These are phyloP conservation scores for Conidiobolus incongruus DNA, from an alignment of 371 early-diverging fungal species.

Conservation along the genomic window DNA sequence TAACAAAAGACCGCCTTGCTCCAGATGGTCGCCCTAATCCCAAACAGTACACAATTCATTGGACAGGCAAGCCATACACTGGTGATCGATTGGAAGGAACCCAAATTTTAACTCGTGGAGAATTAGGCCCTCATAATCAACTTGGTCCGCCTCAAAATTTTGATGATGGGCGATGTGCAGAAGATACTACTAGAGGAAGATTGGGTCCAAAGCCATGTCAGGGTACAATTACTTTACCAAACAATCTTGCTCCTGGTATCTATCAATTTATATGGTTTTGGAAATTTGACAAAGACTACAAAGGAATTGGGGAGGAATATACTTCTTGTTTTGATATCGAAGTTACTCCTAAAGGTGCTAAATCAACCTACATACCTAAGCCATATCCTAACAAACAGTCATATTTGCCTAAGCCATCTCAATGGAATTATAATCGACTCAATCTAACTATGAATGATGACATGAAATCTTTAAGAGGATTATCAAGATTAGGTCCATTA, in stretches of 20 bases:
- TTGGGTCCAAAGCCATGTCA: constrained; percentile 8
- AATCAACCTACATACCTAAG: too few species aligned
- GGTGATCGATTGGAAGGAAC: constrained; percentile 3
- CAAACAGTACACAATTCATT: constrained; percentile 4
- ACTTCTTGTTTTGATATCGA: constrained; percentile 15
- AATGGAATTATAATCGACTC: too few species aligned
- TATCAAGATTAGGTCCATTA: too few species aligned
- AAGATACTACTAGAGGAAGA: constrained; percentile 1
- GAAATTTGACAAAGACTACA: constrained; percentile 13
- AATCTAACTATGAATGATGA: too few species aligned
- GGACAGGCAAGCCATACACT: constrained; percentile 9
- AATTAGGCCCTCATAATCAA: constrained; percentile 7
- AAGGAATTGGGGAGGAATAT: constrained; percentile 11
- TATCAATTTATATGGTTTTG: constrained; percentile 16
- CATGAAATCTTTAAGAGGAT: too few species aligned
- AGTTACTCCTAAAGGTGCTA: constrained; percentile 2
- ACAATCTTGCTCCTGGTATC: constrained; percentile 7
- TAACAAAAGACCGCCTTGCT: constrained; percentile 9
- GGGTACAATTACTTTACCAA: constrained; percentile 9
- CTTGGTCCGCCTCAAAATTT: constrained; percentile 3
- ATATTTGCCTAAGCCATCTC: too few species aligned
- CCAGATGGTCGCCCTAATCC: constrained; percentile 5
- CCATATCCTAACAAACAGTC: too few species aligned
- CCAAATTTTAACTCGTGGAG: constrained; percentile 6
- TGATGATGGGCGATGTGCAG: constrained; percentile 5